These are phyloP conservation scores for Penicillium lividum DNA, from an alignment of 495 filamentous ascomycete species.

Conservation along the genomic window DNA sequence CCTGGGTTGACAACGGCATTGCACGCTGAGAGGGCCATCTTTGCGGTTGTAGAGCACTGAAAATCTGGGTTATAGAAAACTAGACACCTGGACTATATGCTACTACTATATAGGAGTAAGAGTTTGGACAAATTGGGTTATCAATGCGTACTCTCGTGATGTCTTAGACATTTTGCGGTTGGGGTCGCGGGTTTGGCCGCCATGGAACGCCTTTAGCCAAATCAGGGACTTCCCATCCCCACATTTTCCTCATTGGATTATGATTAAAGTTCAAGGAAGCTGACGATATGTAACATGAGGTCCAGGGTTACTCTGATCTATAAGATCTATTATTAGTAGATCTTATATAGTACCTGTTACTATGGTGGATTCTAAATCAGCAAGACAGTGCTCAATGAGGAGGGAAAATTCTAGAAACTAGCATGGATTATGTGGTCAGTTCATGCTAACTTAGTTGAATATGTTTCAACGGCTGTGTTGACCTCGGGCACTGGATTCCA, in stretches of 20 bases:
- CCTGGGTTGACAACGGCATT: conserved; percentile 29
- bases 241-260: background rate
- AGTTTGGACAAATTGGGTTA: background rate
- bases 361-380: background rate
- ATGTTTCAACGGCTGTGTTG: too few species aligned
- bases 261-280: background rate
- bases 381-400: background rate
- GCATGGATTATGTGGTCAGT: too few species aligned
- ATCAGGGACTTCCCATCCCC: background rate
- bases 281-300: conserved; percentile 2
- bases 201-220: background rate
- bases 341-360: too few species aligned
- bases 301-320: background rate
- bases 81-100: background rate
- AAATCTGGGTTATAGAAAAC: background rate
- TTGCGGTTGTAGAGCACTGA: background rate
- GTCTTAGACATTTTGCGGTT: conserved; percentile 3
- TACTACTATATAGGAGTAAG: background rate
- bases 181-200: conserved; percentile 2
- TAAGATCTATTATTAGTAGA: background rate
- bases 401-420: too few species aligned
- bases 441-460: too few species aligned
- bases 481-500: too few species aligned
- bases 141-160: background rate
- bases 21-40: conserved; percentile 24